A percentile compares a stretch with the other conserved stretches of the same genome.
Evolutionary conservation across 192 early-diverging fungal genomes (phyloP).

Genomic region (Coemansia sp.): DNA sequence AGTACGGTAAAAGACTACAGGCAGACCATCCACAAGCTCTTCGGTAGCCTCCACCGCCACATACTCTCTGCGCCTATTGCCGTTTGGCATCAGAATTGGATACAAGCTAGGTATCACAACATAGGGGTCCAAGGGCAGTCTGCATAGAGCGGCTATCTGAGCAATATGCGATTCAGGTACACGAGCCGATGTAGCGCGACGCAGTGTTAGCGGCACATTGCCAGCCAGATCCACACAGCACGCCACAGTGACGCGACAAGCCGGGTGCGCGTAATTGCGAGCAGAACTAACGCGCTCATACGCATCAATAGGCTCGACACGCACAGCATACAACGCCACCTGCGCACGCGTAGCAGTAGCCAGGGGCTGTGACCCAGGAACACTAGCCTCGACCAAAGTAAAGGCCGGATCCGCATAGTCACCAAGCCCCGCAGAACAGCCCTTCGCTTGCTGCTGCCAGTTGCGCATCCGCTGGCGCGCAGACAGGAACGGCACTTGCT

Average conservation of each 20-base stretch:
- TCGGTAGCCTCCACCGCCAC: slow-evolving; percentile 18
- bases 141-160: slow-evolving; percentile 9
- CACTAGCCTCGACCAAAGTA: slow-evolving; percentile 50
- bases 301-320: slow-evolving; percentile 48
- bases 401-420: slow-evolving; percentile 34
- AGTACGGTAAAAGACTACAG: slow-evolving; percentile 15
- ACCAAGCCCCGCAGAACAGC: slow-evolving; percentile 9
- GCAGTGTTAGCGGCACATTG: slow-evolving; percentile 42
- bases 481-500: slow-evolving; percentile 29
- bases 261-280: slow-evolving; percentile 16
- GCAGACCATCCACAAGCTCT: slow-evolving; percentile 29
- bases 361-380: slow-evolving; percentile 50
- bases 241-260: slow-evolving; percentile 43
- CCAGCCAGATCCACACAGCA: slow-evolving; percentile 44
- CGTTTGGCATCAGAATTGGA: neutral
- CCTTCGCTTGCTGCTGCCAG: slow-evolving; percentile 26
- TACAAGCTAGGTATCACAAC: neutral
- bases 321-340: slow-evolving; percentile 35
- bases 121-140: neutral
- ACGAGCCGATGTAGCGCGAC: slow-evolving; percentile 32
- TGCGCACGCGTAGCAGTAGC: slow-evolving; percentile 26
- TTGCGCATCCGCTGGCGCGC: slow-evolving; percentile 39
- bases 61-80: neutral
- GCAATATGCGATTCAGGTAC: slow-evolving; percentile 25
- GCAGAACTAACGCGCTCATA: slow-evolving; percentile 40